A percentile compares a stretch with the other conserved stretches of the same genome.
phyloP scores from a whole-genome alignment of 768 basidiomycete species.

The Boletales sp. region DNA sequence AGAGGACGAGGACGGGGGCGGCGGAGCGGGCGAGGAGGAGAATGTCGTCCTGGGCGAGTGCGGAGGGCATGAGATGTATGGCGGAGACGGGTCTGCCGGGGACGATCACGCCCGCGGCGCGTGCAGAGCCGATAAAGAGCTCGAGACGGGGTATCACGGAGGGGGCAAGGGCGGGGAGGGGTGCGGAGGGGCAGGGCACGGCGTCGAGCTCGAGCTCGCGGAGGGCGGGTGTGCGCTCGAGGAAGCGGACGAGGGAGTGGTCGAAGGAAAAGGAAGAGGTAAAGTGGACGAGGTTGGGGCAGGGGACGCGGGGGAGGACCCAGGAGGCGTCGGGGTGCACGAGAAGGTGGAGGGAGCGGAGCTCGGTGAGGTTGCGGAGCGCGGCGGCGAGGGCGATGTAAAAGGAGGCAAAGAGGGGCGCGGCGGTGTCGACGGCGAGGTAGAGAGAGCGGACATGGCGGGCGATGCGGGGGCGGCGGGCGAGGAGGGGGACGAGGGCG shows the following conservation, averaged over 20 bases:
- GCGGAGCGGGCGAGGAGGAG: slow-evolving; percentile 47
- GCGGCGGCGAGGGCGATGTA: slow-evolving; percentile 49
- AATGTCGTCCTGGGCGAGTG: slow-evolving; percentile 56
- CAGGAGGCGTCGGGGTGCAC: slow-evolving; percentile 51
- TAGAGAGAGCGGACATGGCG: slow-evolving; percentile 59
- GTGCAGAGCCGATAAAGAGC: slow-evolving; percentile 60
- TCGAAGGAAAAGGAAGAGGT: slow-evolving; percentile 62
- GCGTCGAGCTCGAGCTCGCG: slow-evolving; percentile 53
- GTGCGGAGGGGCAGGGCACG: slow-evolving; percentile 16
- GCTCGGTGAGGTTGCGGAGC: slow-evolving; percentile 56
- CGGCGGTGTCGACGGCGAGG: slow-evolving; percentile 44
- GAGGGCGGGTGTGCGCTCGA: slow-evolving; percentile 51
- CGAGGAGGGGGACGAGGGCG: slow-evolving; percentile 52
- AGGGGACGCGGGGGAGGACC: slow-evolving; percentile 43
- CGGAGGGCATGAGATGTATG: slow-evolving; percentile 59
- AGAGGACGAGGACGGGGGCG: slow-evolving; percentile 51
- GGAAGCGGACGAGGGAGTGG: slow-evolving; percentile 53
- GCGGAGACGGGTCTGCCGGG: slow-evolving; percentile 64
- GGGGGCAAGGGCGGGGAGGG: slow-evolving; percentile 25
- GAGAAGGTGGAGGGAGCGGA: slow-evolving; percentile 48
- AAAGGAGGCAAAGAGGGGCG: slow-evolving; percentile 42
- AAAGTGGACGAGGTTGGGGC: slow-evolving; percentile 51
- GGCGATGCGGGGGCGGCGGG: slow-evolving; percentile 53
- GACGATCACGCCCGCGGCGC: slow-evolving; percentile 51
- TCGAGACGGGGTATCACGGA: slow-evolving; percentile 38